Evolutionary conservation across 306 rosid species (phyloP).

Genomic region (Fragaria iinumae): DNA sequence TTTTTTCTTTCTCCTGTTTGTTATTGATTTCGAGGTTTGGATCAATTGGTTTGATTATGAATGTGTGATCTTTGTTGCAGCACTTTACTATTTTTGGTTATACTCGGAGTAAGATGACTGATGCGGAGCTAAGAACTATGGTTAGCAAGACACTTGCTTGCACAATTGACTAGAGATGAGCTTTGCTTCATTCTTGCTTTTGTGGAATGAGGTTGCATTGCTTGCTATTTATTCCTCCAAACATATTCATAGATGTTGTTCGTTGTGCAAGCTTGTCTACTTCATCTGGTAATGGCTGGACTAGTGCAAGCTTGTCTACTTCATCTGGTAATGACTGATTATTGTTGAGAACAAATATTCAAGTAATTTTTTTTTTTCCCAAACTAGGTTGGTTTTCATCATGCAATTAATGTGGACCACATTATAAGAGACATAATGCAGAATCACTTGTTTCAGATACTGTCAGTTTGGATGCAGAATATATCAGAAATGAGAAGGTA

Average conservation of each 20-base stretch:
- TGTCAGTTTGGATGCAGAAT: constrained; percentile 92
- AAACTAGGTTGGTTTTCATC: constrained; percentile 10
- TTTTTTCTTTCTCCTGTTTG: constrained; percentile 6
- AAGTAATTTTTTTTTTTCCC: constrained; percentile 37
- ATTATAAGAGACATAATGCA: constrained; percentile 95
- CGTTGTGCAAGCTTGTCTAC: constrained; percentile 75
- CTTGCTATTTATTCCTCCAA: constrained; percentile 62
- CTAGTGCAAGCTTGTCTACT: constrained; percentile 44
- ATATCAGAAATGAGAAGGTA: constrained; percentile 89
- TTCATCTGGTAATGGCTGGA: constrained; percentile 85
- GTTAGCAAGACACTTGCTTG: constrained; percentile 93
- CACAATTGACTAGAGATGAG: constrained; percentile 80
- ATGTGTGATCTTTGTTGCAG: constrained; percentile 31
- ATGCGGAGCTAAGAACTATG: constrained; percentile 76
- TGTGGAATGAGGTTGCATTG: neutral
- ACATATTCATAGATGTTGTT: constrained; percentile 75
- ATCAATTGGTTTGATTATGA: neutral
- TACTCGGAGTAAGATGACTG: constrained; percentile 92
- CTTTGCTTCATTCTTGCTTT: constrained; percentile 4
- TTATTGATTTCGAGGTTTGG: constrained; percentile 13
- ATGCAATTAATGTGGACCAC: constrained; percentile 13
- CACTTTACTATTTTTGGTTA: constrained; percentile 77
- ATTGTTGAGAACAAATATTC: constrained; percentile 71
- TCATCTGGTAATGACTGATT: no score
- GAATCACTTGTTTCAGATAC: constrained; percentile 89